Evolutionary conservation across 202 grass and related monocot genomes (phyloP).

Genomic region (Panicum virgatum): DNA sequence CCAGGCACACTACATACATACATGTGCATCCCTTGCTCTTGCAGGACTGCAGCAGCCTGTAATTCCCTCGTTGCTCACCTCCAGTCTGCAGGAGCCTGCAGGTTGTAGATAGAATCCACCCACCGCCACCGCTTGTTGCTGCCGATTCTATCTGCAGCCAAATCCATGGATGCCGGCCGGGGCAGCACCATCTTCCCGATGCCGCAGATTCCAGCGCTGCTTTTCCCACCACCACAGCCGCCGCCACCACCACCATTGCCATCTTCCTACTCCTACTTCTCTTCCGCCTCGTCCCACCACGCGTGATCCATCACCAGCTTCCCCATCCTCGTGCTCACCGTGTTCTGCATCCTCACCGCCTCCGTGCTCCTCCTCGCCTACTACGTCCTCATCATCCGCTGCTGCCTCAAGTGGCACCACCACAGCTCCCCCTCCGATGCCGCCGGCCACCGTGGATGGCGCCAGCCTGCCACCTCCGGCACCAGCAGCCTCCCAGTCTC

Average conservation of each 20-base stretch:
- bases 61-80: background rate
- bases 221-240: background rate
- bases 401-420: constrained; percentile 74
- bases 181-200: constrained; percentile 14
- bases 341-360: constrained; percentile 69
- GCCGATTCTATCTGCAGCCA: too few species aligned
- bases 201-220: background rate
- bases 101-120: too few species aligned
- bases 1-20: constrained; percentile 6
- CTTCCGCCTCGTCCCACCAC: constrained; percentile 8
- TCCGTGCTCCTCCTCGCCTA: constrained; percentile 78
- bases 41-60: background rate
- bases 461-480: background rate
- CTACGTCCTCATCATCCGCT: constrained; percentile 85
- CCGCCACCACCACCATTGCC: background rate
- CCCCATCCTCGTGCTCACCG: constrained; percentile 66
- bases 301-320: constrained; percentile 39
- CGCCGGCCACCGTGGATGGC: background rate
- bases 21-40: too few species aligned
- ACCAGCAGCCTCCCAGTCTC: background rate
- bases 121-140: too few species aligned
- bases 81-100: background rate
- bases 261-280: background rate
- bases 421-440: background rate
- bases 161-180: constrained; percentile 37